Percentiles rank a stretch among this genome's conserved stretches.
Conservation (phyloP, 441 rosid species). For the Arabidopsis lyrata region DNA sequence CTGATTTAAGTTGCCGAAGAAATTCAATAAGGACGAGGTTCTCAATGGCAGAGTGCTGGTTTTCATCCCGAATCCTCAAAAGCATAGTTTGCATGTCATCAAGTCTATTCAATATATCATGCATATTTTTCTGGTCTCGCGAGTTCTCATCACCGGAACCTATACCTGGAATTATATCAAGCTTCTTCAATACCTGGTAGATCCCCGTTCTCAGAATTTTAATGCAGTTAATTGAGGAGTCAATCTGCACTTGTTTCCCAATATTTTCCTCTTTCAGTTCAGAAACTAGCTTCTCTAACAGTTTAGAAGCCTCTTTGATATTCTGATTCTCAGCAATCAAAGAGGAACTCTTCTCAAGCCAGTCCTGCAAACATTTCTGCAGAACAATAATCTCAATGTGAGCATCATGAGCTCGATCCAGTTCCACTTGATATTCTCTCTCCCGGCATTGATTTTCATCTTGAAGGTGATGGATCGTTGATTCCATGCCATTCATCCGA, state of each 20-base stretch:
- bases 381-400: slow-evolving; percentile 72
- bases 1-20: slow-evolving; percentile 69
- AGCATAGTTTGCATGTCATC: slow-evolving; percentile 63
- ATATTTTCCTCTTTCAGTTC: slow-evolving; percentile 64
- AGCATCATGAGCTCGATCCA: slow-evolving; percentile 63
- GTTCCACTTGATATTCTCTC: slow-evolving; percentile 70
- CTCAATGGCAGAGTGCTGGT: slow-evolving; percentile 61
- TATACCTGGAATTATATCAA: slow-evolving; percentile 51
- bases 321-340: slow-evolving; percentile 63
- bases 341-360: slow-evolving; percentile 66
- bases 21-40: slow-evolving; percentile 67
- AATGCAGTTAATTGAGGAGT: slow-evolving; percentile 59
- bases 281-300: slow-evolving; percentile 66
- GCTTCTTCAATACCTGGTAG: slow-evolving; percentile 57
- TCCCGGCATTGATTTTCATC: slow-evolving; percentile 61
- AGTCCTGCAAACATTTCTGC: slow-evolving; percentile 69
- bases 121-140: slow-evolving; percentile 54
- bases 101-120: slow-evolving; percentile 55
- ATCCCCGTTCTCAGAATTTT: slow-evolving; percentile 62
- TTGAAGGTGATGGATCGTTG: slow-evolving; percentile 60
- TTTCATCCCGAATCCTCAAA: slow-evolving; percentile 58
- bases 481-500: slow-evolving; percentile 60
- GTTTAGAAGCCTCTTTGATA: slow-evolving; percentile 61
- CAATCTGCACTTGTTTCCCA: slow-evolving; percentile 61
- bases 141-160: slow-evolving; percentile 51